Conservation (phyloP, 352 stramenopile species). For the Pythium plurisporium region DNA sequence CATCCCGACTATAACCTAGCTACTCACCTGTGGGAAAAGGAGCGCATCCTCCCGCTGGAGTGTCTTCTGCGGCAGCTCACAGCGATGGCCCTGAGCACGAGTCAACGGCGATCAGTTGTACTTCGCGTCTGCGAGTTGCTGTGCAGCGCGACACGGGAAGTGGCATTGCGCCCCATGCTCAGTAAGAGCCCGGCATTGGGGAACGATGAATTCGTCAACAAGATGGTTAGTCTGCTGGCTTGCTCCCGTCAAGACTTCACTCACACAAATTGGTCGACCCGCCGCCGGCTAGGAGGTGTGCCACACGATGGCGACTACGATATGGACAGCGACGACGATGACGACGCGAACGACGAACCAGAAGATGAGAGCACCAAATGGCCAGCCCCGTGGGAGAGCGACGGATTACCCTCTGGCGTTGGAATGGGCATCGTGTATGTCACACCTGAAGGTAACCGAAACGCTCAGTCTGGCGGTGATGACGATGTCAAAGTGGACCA, state of each 20-base stretch:
- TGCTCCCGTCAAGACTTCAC: constrained; percentile 53
- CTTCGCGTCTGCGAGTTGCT: constrained; percentile 60
- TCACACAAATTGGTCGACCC: constrained; percentile 19
- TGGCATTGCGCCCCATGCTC: constrained; percentile 38
- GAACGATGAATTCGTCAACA: constrained; percentile 40
- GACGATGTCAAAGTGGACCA: constrained; percentile 61
- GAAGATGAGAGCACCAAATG: constrained; percentile 51
- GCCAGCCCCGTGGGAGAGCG: constrained; percentile 74
- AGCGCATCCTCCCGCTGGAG: constrained; percentile 54
- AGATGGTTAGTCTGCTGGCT: constrained; percentile 45
- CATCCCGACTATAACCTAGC: constrained; percentile 56
- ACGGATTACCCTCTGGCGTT: constrained; percentile 56
- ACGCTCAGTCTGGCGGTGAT: constrained; percentile 30
- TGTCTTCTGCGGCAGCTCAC: constrained; percentile 53
- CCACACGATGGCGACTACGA: constrained; percentile 34
- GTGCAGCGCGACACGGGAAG: constrained; percentile 53
- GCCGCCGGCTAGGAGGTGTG: constrained; percentile 12
- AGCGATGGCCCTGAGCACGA: constrained; percentile 31
- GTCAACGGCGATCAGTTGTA: constrained; percentile 46
- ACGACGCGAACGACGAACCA: constrained; percentile 44
- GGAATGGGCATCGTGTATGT: constrained; percentile 81
- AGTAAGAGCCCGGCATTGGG: constrained; percentile 41
- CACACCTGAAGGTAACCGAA: constrained; percentile 58
- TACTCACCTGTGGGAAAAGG: constrained; percentile 56
- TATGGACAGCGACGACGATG: constrained; percentile 54